These are phyloP conservation scores for Trichoderma atrobrunneum DNA, from an alignment of 2,329 filamentous ascomycete species.

Conservation along the genomic window DNA sequence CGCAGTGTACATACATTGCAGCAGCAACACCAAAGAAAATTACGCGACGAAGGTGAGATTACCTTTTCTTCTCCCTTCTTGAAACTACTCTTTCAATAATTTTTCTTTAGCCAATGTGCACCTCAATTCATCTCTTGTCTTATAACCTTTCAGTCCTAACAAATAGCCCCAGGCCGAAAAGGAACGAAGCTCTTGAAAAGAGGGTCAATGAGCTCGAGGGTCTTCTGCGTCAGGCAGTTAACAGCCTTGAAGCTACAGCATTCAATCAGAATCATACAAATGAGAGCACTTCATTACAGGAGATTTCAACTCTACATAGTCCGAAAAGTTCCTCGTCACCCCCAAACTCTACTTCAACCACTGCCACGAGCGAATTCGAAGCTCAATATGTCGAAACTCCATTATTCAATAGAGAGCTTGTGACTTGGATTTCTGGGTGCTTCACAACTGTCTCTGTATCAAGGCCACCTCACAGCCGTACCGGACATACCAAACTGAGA, in stretches of 20 bases:
- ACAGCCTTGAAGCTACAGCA: not conserved
- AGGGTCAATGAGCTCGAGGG: not conserved
- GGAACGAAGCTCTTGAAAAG: not conserved
- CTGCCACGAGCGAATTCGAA: not conserved
- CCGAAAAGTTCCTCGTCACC: not conserved
- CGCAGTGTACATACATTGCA: not conserved
- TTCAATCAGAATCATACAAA: not conserved
- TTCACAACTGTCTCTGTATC: not conserved
- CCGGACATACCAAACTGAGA: not conserved
- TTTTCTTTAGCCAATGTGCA: not conserved
- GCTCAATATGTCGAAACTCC: not conserved
- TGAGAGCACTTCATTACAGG: not conserved
- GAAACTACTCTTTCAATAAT: not conserved
- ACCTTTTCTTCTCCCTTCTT: not conserved
- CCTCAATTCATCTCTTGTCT: not conserved
- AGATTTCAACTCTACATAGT: not conserved
- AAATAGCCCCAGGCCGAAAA: not conserved
- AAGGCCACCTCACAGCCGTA: not conserved
- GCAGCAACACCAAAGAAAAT: not conserved
- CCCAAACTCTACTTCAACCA: not conserved
- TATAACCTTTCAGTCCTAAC: not conserved
- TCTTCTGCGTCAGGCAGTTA: not conserved
- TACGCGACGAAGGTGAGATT: not conserved
- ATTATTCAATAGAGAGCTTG: not conserved
- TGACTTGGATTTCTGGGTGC: not conserved